phyloP scores from a whole-genome alignment of 2,329 filamentous ascomycete genomes.

The Colletotrichum sp. region DNA sequence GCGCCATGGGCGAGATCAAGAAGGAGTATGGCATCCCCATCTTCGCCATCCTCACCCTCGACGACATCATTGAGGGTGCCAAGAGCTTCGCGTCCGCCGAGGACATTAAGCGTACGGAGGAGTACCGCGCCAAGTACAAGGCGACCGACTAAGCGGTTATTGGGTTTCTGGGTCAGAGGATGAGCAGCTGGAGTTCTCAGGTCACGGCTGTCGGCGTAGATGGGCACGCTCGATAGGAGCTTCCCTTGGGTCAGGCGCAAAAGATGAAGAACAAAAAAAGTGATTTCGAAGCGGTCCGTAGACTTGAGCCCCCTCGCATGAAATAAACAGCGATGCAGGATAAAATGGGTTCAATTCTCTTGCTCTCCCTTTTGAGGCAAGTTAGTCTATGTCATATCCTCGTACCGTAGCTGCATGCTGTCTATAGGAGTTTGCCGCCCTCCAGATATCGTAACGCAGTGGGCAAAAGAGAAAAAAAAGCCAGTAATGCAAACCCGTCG shows the following conservation, averaged over 20 bases:
- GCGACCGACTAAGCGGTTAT: slow-evolving; percentile 53
- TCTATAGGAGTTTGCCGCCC: neutral
- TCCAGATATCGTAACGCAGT: neutral
- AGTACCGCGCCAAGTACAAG: slow-evolving; percentile 73
- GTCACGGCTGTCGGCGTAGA: neutral
- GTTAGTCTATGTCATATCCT: slow-evolving; percentile 3
- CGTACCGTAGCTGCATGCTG: neutral
- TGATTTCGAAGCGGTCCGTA: slow-evolving; percentile 15
- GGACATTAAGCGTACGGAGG: slow-evolving; percentile 72
- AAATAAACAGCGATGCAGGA: neutral
- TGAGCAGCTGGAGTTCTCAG: neutral
- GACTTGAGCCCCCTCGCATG: neutral
- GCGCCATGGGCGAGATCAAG: slow-evolving; percentile 85
- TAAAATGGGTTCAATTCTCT: neutral
- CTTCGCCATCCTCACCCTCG: slow-evolving; percentile 80
- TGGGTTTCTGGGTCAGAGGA: neutral
- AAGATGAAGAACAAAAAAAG: neutral
- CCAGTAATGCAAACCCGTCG: neutral
- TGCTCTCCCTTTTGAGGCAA: neutral
- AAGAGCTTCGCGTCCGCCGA: slow-evolving; percentile 65
- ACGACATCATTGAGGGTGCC: slow-evolving; percentile 79
- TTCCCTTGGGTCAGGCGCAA: neutral
- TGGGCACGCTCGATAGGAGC: neutral
- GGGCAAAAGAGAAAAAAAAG: neutral
- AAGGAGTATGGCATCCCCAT: slow-evolving; percentile 86